Percentiles rank a stretch among this genome's conserved stretches.
phyloP scores from a whole-genome alignment of 345 rosid genomes.

The Theobroma cacao region DNA sequence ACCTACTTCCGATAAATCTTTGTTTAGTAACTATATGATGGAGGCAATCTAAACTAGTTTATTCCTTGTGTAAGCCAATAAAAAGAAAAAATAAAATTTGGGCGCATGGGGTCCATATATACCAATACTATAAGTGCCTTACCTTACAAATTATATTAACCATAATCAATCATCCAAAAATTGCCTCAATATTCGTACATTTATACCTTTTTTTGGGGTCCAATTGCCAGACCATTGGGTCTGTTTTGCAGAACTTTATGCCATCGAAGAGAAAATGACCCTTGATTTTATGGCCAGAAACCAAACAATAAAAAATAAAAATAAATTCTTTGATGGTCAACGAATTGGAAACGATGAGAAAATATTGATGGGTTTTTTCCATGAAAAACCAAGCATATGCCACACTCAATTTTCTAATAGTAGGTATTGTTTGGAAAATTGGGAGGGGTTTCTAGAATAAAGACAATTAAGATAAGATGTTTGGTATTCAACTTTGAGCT shows the following conservation, averaged over 20 bases:
- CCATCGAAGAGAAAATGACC: slow-evolving; percentile 25
- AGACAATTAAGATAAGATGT: neutral
- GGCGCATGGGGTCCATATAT: slow-evolving; percentile 17
- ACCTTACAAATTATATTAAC: slow-evolving; percentile 4
- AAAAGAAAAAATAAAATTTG: neutral
- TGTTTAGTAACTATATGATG: slow-evolving; percentile 11
- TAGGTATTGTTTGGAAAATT: neutral
- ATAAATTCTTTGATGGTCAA: neutral
- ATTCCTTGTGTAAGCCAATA: neutral
- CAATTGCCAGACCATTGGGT: slow-evolving; percentile 1
- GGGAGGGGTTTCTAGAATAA: neutral
- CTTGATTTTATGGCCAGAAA: slow-evolving; percentile 11
- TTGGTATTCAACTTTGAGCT: neutral
- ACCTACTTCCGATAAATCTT: slow-evolving; percentile 13
- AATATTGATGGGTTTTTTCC: slow-evolving; percentile 12
- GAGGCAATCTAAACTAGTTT: slow-evolving; percentile 13
- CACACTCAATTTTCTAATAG: neutral
- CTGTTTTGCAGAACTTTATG: neutral
- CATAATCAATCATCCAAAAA: slow-evolving; percentile 2
- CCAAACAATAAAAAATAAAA: neutral
- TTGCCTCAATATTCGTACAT: neutral
- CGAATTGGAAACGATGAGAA: neutral
- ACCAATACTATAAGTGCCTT: neutral
- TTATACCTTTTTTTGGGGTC: neutral
- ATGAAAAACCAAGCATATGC: slow-evolving; percentile 19